Evolutionary conservation across 2,329 filamentous ascomycete genomes (phyloP).

Genomic region (Hysterium pulicare): DNA sequence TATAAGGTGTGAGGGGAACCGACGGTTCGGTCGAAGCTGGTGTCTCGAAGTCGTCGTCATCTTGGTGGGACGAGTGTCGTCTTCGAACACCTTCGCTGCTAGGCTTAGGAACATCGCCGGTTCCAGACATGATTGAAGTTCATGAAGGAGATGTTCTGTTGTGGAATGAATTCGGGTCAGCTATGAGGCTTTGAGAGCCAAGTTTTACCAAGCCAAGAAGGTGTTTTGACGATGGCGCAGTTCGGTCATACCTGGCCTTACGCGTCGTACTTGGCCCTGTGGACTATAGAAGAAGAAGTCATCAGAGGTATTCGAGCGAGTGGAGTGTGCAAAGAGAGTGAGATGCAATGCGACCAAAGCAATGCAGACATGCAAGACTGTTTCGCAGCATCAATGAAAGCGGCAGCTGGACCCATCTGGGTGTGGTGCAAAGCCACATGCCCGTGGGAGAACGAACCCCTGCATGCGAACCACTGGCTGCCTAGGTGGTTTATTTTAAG

Average conservation of each 20-base stretch:
- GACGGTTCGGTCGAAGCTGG: constrained; percentile 9
- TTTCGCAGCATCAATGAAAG: too few species aligned
- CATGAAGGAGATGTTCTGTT: constrained; percentile 11
- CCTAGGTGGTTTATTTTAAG: constrained; percentile 1
- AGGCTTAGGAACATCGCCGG: constrained; percentile 19
- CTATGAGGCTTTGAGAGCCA: constrained; percentile 7
- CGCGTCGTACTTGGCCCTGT: neutral
- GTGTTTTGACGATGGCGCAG: neutral
- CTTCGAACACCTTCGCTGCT: constrained; percentile 23
- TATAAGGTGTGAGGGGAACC: constrained; percentile 12
- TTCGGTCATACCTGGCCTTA: neutral
- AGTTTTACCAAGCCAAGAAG: neutral
- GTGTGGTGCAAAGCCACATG: too few species aligned
- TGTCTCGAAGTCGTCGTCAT: constrained; percentile 19
- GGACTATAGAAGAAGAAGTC: neutral
- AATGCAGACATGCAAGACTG: too few species aligned
- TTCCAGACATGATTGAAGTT: constrained; percentile 23
- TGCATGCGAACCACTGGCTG: too few species aligned
- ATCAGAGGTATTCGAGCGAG: neutral
- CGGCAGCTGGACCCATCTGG: too few species aligned
- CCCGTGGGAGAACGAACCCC: too few species aligned
- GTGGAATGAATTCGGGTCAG: neutral
- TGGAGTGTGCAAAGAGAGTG: too few species aligned
- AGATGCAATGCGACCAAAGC: too few species aligned
- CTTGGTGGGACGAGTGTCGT: constrained; percentile 24